Evolutionary conservation across 2,329 filamentous ascomycete genomes (phyloP).

Genomic region (Nothopassalora personata): DNA sequence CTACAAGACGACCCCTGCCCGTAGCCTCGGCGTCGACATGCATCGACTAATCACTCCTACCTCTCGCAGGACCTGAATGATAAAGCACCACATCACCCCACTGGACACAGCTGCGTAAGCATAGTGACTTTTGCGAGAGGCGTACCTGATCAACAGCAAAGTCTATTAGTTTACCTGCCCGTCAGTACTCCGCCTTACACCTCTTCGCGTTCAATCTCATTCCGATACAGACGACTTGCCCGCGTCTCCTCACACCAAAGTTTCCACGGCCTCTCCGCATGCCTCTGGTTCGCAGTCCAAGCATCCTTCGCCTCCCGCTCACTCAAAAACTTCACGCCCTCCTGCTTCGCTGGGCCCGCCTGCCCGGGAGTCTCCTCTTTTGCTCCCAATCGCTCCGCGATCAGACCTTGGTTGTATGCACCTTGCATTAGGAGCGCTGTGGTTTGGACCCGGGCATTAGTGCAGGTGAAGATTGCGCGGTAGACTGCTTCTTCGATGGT

Average conservation of each 20-base stretch:
- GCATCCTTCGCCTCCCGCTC: conserved; percentile 40
- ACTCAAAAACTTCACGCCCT: conserved; percentile 39
- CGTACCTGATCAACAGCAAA: too few species aligned
- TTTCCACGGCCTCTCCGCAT: conserved; percentile 38
- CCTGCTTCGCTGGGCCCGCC: conserved; percentile 37
- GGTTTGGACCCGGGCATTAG: conserved; percentile 39
- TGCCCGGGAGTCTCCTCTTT: conserved; percentile 35
- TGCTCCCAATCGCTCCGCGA: conserved; percentile 34
- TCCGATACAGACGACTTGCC: conserved; percentile 36
- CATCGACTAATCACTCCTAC: background rate
- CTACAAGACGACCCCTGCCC: too few species aligned
- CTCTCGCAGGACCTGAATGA: background rate
- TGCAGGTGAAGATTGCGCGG: conserved; percentile 40
- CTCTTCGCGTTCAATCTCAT: conserved; percentile 25
- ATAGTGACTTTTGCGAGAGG: too few species aligned
- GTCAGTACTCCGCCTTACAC: background rate
- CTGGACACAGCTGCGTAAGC: too few species aligned
- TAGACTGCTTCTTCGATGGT: conserved; percentile 44
- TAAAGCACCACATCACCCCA: too few species aligned
- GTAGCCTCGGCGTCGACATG: background rate
- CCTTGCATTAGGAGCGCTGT: conserved; percentile 35
- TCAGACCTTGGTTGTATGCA: conserved; percentile 36
- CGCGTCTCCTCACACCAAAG: conserved; percentile 42
- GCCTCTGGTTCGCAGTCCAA: conserved; percentile 33
- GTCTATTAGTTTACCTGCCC: too few species aligned